Evolutionary conservation across 2,329 filamentous ascomycete species (phyloP).

Genomic region (Mariannaea sp.): DNA sequence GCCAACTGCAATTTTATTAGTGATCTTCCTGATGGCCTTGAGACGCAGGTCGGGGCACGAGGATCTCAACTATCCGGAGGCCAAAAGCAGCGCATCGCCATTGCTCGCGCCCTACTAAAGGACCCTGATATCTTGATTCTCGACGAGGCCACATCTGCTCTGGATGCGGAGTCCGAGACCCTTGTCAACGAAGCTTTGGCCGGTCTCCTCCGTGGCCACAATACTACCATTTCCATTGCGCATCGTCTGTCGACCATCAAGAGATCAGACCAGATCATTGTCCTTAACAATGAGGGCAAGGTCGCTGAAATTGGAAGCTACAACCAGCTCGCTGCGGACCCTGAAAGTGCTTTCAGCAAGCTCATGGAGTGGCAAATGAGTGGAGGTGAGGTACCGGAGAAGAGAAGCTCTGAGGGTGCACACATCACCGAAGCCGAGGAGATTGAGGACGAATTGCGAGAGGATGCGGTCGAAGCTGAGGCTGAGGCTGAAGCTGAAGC

Average conservation of each 20-base stretch:
- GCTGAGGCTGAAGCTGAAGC: constrained; percentile 40
- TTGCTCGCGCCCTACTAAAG: constrained; percentile 91
- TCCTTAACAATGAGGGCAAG: constrained; percentile 81
- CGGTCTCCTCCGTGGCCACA: constrained; percentile 79
- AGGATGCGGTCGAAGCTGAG: constrained; percentile 42
- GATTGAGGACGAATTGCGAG: constrained; percentile 54
- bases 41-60: constrained; percentile 89
- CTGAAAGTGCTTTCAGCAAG: constrained; percentile 84
- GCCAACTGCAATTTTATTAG: constrained; percentile 97
- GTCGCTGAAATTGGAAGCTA: constrained; percentile 93
- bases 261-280: constrained; percentile 91
- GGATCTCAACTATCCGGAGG: constrained; percentile 94
- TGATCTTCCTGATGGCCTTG: constrained; percentile 93
- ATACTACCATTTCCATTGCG: constrained; percentile 97
- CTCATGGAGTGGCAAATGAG: constrained; percentile 99
- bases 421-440: constrained; percentile 58
- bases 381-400: constrained; percentile 68
- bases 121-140: constrained; percentile 96
- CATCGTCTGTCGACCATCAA: constrained; percentile 97
- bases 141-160: constrained; percentile 92
- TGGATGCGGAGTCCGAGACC: constrained; percentile 96
- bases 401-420: constrained; percentile 42
- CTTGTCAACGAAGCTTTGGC: constrained; percentile 90
- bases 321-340: constrained; percentile 71
- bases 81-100: constrained; percentile 97